Evolutionary conservation across 2,329 filamentous ascomycete genomes (phyloP), one percentile per base, ranked within the genome.

Genomic region (Penicillium sp.): DNA sequence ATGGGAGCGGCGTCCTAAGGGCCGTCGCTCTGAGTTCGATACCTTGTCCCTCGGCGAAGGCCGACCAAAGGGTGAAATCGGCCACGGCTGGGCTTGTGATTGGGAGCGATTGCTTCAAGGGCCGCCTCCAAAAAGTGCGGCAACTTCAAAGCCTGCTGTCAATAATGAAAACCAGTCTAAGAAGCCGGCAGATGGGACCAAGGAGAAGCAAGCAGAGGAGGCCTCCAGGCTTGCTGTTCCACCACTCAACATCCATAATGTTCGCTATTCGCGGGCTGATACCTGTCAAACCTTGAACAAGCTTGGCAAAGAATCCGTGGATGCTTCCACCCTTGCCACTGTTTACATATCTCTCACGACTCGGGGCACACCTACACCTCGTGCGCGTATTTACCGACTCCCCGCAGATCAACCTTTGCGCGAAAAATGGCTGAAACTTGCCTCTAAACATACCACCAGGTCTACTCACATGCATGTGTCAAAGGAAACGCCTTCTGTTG

Each of bases 361-460:
- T 38, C 86, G 91, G 52, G 93, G 94, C 24, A 83, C 88, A 1
- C 89, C 87, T 3, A 79, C 76, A 0, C 77, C 85, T 3, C 90
- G 88, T 70, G 91, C 93, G 4, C 85, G 94, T 34, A 86, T 97
- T 60, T 99, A 97, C 74, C 87, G 90, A 13, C 84, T 97, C 14
- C 90, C 93, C n/a, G 72, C 77, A 3, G 73, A 80, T 47, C 55
- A 71, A 2, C 75, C 82, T 32, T 80, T 92, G 1, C 84, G 88
- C 14, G 75, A 79, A 6, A 81, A 87, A 69, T 97, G 93, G 93
- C 83, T 95, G 3, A 77, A 83, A 5, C 79, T 86, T 0, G 67
- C 62, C 81, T 38, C 55, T 4, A 34, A 22, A 27, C 18, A 42
- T 8, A 47, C 77, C 76, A 57, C 55, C 6, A 62, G 63, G 21